These are phyloP conservation scores for Pichia cactophila DNA, from an alignment of 1,139 yeast species.

Conservation along the genomic window DNA sequence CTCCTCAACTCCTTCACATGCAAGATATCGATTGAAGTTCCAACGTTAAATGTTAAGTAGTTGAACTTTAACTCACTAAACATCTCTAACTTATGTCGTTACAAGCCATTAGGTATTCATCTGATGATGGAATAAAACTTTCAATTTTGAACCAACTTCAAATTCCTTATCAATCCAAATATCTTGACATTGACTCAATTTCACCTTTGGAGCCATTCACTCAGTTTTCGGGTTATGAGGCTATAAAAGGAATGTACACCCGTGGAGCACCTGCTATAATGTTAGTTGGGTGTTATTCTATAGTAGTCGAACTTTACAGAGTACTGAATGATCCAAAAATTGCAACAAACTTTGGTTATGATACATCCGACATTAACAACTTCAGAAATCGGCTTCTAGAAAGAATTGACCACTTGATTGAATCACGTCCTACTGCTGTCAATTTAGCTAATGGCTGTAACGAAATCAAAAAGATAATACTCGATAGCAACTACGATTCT, in stretches of 20 bases:
- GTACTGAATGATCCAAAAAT: conserved; percentile 18
- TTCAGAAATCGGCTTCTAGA: conserved; percentile 32
- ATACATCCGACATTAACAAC: conserved; percentile 24
- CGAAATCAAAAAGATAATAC: conserved; percentile 42
- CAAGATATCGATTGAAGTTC: too few relatives aligned
- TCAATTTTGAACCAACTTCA: conserved; percentile 72
- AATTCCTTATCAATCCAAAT: conserved; percentile 72
- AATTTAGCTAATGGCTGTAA: conserved; percentile 74
- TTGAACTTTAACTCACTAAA: too few relatives aligned
- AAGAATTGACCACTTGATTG: conserved; percentile 57
- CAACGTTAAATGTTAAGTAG: too few relatives aligned
- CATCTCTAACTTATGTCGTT: conserved; percentile 29
- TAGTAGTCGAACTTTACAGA: conserved; percentile 58
- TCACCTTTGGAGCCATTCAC: conserved; percentile 27
- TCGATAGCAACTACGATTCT: conserved; percentile 2
- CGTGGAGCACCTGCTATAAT: conserved; percentile 99
- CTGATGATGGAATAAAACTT: conserved; percentile 31
- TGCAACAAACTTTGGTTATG: conserved; percentile 25
- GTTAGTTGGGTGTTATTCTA: conserved; percentile 80
- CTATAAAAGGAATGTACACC: conserved; percentile 85
- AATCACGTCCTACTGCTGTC: conserved; percentile 93
- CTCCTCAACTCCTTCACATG: too few relatives aligned
- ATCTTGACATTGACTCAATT: conserved; percentile 42
- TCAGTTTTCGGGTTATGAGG: conserved; percentile 54
- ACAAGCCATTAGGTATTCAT: conserved; percentile 65